phyloP scores from a whole-genome alignment of 2,329 filamentous ascomycete species.

The Colletotrichum cereale region DNA sequence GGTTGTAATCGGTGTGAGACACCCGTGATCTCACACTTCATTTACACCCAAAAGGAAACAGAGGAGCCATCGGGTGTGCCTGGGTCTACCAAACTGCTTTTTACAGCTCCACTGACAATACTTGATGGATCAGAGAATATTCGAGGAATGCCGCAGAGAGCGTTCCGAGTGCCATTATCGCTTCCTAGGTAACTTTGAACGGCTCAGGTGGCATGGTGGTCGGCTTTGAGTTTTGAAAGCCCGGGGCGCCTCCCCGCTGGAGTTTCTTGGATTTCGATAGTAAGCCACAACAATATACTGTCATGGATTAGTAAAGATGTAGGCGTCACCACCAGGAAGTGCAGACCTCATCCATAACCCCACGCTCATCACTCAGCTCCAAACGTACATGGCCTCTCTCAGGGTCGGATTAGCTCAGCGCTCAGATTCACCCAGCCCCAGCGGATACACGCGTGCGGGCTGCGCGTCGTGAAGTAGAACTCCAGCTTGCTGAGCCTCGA shows the following conservation, averaged over 20 bases:
- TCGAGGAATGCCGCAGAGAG: neutral
- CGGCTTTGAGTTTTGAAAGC: neutral
- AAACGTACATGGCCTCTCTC: neutral
- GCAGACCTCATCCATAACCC: no score
- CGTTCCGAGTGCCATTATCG: neutral
- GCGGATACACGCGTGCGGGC: no score
- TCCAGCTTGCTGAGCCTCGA: neutral
- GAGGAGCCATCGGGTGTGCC: neutral
- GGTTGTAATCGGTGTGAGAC: neutral
- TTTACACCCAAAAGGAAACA: neutral
- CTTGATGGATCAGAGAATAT: no score
- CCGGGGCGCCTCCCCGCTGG: neutral
- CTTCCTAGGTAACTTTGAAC: neutral
- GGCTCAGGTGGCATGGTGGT: neutral
- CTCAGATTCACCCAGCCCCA: neutral
- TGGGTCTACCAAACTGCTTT: no score
- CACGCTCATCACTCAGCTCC: no score
- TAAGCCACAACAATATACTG: neutral
- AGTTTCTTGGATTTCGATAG: neutral
- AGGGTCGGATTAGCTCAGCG: neutral
- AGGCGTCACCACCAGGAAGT: neutral
- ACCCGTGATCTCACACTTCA: constrained; percentile 4
- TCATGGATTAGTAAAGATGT: constrained; percentile 16
- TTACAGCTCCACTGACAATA: neutral
- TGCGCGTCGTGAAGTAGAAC: neutral